Percentiles rank a stretch among this genome's conserved stretches.
Evolutionary conservation across 2,329 filamentous ascomycete genomes (phyloP).

Genomic region (Fusarium equiseti): DNA sequence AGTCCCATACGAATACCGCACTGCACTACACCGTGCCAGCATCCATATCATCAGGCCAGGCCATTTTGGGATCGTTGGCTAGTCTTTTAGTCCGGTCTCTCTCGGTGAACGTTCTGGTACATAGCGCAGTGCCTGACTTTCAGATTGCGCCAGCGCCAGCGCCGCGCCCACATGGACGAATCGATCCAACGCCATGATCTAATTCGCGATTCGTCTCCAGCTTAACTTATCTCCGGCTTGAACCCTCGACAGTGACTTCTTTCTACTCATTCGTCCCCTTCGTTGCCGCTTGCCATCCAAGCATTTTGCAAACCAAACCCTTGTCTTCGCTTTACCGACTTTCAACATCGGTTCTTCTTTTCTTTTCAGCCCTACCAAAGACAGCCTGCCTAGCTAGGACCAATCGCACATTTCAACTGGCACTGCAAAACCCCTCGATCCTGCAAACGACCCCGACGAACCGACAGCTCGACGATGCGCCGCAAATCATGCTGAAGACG

Average conservation of each 20-base stretch:
- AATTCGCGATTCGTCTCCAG: slow-evolving; percentile 45
- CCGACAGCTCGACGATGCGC: slow-evolving; percentile 57
- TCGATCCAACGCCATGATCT: slow-evolving; percentile 47
- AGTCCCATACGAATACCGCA: slow-evolving; percentile 6
- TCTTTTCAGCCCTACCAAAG: slow-evolving; percentile 24
- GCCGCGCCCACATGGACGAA: slow-evolving; percentile 43
- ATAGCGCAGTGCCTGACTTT: slow-evolving; percentile 42
- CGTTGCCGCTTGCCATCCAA: slow-evolving; percentile 30
- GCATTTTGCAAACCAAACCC: slow-evolving; percentile 14
- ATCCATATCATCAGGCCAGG: slow-evolving; percentile 12
- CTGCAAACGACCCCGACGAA: slow-evolving; percentile 30
- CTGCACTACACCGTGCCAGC: neutral
- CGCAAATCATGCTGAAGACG: slow-evolving; percentile 70
- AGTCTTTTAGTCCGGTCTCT: slow-evolving; percentile 38
- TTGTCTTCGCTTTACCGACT: slow-evolving; percentile 25
- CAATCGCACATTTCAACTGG: slow-evolving; percentile 30
- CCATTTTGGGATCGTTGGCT: slow-evolving; percentile 34
- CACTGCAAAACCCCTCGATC: slow-evolving; percentile 33
- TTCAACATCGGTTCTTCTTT: slow-evolving; percentile 18
- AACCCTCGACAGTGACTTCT: slow-evolving; percentile 24
- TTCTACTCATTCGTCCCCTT: slow-evolving; percentile 21
- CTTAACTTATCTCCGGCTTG: slow-evolving; percentile 18
- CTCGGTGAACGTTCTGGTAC: slow-evolving; percentile 52
- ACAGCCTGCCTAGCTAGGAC: neutral
- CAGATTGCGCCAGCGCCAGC: slow-evolving; percentile 37